Conservation (phyloP, 805 yeast species). For the Kazachstania viticola region DNA sequence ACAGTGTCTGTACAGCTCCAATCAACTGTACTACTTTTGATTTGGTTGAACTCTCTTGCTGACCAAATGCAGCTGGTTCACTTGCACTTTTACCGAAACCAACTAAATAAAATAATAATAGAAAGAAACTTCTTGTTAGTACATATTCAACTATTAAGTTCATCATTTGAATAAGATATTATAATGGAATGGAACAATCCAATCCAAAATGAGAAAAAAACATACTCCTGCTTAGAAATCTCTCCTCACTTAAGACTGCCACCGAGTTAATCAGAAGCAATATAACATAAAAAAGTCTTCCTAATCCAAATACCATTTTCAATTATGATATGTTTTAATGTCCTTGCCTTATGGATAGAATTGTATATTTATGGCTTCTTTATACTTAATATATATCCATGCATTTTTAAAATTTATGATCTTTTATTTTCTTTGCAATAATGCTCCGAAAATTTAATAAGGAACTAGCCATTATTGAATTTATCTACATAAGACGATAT, state of each 20-base stretch:
- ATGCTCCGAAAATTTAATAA: no score
- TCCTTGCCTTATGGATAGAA: no score
- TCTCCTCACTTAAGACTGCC: slow-evolving; percentile 70
- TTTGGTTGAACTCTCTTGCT: slow-evolving; percentile 39
- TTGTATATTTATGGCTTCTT: no score
- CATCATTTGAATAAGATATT: background rate
- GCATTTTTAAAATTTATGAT: no score
- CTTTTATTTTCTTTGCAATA: no score
- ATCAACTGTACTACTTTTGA: slow-evolving; percentile 52
- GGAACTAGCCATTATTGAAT: no score
- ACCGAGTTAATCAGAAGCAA: slow-evolving; percentile 57
- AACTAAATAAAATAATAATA: slow-evolving; percentile 18
- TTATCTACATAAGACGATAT: no score
- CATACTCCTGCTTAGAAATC: slow-evolving; percentile 54
- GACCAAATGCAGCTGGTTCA: slow-evolving; percentile 35
- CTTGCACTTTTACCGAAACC: slow-evolving; percentile 34
- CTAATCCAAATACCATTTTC: slow-evolving; percentile 44
- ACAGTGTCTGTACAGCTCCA: slow-evolving; percentile 62
- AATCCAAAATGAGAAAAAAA: no score
- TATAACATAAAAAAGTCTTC: slow-evolving; percentile 43
- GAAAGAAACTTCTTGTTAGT: background rate
- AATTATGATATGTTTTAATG: no score
- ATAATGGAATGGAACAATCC: no score
- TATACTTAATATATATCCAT: no score
- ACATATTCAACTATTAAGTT: background rate